Evolutionary conservation across 1,284 basidiomycete genomes (phyloP).

Genomic region (Phlebopus sp.): DNA sequence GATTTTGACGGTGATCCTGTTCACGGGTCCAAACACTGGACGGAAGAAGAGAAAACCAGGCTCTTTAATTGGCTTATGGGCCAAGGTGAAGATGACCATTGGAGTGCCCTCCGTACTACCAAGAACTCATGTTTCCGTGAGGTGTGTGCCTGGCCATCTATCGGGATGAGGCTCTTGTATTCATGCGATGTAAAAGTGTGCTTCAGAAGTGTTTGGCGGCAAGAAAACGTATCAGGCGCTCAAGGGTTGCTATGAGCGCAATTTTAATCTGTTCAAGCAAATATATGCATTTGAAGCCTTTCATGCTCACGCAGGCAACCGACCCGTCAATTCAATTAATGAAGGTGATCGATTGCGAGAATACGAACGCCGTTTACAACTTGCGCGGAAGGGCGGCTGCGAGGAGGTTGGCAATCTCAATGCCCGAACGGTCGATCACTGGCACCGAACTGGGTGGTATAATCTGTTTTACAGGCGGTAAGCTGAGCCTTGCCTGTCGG

Average conservation of each 20-base stretch:
- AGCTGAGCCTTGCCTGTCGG: slow-evolving; percentile 38
- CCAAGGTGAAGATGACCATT: slow-evolving; percentile 64
- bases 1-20: slow-evolving; percentile 53
- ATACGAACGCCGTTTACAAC: slow-evolving; percentile 60
- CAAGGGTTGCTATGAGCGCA: slow-evolving; percentile 78
- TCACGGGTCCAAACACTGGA: slow-evolving; percentile 75
- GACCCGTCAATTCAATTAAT: slow-evolving; percentile 38
- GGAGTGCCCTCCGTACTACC: slow-evolving; percentile 67
- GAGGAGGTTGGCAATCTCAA: slow-evolving; percentile 64
- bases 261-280: slow-evolving; percentile 76
- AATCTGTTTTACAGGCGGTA: slow-evolving; percentile 51
- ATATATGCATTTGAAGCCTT: slow-evolving; percentile 66
- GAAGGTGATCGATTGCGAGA: slow-evolving; percentile 62
- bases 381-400: slow-evolving; percentile 57
- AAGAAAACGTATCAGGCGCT: slow-evolving; percentile 77
- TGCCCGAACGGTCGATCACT: slow-evolving; percentile 69
- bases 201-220: slow-evolving; percentile 60
- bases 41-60: slow-evolving; percentile 71
- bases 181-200: slow-evolving; percentile 45
- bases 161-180: slow-evolving; percentile 2
- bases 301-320: slow-evolving; percentile 40
- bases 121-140: slow-evolving; percentile 78
- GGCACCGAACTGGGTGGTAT: slow-evolving; percentile 74
- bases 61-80: slow-evolving; percentile 75
- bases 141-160: slow-evolving; percentile 37